A percentile compares a stretch with the other conserved stretches of the same genome.
phyloP scores from a whole-genome alignment of 2,329 filamentous ascomycete species.

The Trichoderma koningiopsis region DNA sequence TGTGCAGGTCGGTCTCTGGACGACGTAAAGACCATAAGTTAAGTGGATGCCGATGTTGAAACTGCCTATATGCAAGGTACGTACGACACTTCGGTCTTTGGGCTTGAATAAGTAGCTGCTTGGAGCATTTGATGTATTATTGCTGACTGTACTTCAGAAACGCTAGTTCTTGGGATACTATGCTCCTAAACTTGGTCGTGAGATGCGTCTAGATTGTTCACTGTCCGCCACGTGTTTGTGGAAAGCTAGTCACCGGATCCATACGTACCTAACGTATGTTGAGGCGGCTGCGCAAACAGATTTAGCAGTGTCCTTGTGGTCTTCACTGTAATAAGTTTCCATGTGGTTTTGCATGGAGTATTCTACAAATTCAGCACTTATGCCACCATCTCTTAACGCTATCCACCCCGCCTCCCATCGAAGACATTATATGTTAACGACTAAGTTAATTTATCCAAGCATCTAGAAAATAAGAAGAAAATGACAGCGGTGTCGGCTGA shows the following conservation, averaged over 20 bases:
- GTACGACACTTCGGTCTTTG: not conserved
- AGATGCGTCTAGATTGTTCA: not conserved
- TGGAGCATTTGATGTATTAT: not conserved
- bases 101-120: not conserved
- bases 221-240: not conserved
- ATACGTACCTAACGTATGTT: not conserved
- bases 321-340: not conserved
- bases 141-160: not conserved
- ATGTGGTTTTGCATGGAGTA: not conserved
- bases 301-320: not conserved
- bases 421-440: not conserved
- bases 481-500: conserved; percentile 15
- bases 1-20: not conserved
- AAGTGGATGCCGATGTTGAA: not conserved
- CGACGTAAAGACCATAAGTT: not conserved
- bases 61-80: too few relatives aligned
- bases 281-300: not conserved
- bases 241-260: not conserved
- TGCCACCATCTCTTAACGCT: not conserved
- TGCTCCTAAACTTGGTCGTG: not conserved
- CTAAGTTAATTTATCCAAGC: not conserved
- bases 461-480: not conserved
- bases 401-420: not conserved
- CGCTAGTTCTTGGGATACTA: not conserved
- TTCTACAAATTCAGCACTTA: not conserved